Conservation (phyloP, 805 yeast species). For the Monosporozyma siamensis region DNA sequence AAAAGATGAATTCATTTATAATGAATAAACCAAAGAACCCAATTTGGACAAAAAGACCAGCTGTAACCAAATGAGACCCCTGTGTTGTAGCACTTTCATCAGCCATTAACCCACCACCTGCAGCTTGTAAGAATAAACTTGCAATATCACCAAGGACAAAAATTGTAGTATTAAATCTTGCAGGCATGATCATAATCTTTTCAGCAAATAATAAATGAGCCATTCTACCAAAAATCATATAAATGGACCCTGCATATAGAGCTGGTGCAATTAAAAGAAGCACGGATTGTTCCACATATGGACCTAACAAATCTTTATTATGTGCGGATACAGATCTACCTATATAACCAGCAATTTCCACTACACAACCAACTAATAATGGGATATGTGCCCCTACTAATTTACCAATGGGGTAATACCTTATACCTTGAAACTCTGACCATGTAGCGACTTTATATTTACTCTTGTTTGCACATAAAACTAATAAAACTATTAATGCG, state of each 20-base stretch:
- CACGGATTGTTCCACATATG: slow-evolving; percentile 23
- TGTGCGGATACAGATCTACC: slow-evolving; percentile 16
- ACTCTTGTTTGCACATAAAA: not conserved
- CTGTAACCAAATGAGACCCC: slow-evolving; percentile 22
- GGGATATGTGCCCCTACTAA: slow-evolving; percentile 15
- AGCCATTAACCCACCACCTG: slow-evolving; percentile 28
- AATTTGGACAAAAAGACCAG: slow-evolving; percentile 29
- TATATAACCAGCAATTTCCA: slow-evolving; percentile 24
- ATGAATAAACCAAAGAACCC: slow-evolving; percentile 26
- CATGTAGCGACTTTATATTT: slow-evolving; percentile 3
- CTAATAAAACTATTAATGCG: not conserved
- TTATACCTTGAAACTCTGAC: not conserved
- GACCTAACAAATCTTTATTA: slow-evolving; percentile 7
- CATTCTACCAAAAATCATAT: slow-evolving; percentile 27
- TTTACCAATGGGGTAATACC: slow-evolving; percentile 2
- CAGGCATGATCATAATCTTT: slow-evolving; percentile 14
- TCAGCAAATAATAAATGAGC: slow-evolving; percentile 14
- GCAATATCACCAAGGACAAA: slow-evolving; percentile 29
- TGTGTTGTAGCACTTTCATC: not conserved
- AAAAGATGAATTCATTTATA: slow-evolving; percentile 13
- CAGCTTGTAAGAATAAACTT: slow-evolving; percentile 25
- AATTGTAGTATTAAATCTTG: slow-evolving; percentile 19
- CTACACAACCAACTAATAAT: slow-evolving; percentile 19
- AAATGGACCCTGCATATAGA: slow-evolving; percentile 27
- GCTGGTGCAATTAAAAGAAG: slow-evolving; percentile 28